Evolutionary conservation across 2,329 filamentous ascomycete genomes (phyloP).

Genomic region (Leptodontidium sp.): DNA sequence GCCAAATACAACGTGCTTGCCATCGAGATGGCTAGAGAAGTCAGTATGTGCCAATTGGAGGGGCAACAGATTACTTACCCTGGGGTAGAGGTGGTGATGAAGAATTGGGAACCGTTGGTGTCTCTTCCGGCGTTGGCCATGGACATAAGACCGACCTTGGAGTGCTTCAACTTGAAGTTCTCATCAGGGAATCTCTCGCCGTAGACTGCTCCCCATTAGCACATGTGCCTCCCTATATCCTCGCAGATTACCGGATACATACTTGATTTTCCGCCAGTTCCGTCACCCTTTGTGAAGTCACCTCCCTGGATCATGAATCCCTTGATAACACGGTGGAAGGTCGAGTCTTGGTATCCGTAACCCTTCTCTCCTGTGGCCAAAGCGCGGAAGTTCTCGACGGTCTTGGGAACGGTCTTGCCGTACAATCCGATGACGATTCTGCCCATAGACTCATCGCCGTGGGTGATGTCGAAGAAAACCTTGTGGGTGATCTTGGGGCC

Average conservation of each 20-base stretch:
- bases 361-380: conserved; percentile 87
- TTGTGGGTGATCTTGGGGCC: conserved; percentile 96
- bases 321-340: conserved; percentile 91
- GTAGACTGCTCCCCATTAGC: conserved; percentile 66
- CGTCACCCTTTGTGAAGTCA: conserved; percentile 84
- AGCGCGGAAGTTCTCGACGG: conserved; percentile 76
- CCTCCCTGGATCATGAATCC: conserved; percentile 92
- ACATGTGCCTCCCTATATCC: neutral
- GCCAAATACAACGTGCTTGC: conserved; percentile 86
- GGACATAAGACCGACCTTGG: conserved; percentile 82
- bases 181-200: conserved; percentile 85
- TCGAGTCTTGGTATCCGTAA: conserved; percentile 81
- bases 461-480: conserved; percentile 86
- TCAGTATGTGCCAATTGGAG: neutral
- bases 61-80: conserved; percentile 58
- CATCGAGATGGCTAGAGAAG: conserved; percentile 75
- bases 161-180: conserved; percentile 96
- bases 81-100: conserved; percentile 86
- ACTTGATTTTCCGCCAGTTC: conserved; percentile 87
- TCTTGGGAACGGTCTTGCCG: conserved; percentile 86
- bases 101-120: conserved; percentile 91
- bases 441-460: conserved; percentile 77
- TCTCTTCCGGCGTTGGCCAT: conserved; percentile 88
- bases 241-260: conserved; percentile 48
- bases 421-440: conserved; percentile 85